Evolutionary conservation across 192 early-diverging fungal genomes (phyloP), one percentile per base, ranked within the genome.

Genomic region (Backusella liffmaniae): DNA sequence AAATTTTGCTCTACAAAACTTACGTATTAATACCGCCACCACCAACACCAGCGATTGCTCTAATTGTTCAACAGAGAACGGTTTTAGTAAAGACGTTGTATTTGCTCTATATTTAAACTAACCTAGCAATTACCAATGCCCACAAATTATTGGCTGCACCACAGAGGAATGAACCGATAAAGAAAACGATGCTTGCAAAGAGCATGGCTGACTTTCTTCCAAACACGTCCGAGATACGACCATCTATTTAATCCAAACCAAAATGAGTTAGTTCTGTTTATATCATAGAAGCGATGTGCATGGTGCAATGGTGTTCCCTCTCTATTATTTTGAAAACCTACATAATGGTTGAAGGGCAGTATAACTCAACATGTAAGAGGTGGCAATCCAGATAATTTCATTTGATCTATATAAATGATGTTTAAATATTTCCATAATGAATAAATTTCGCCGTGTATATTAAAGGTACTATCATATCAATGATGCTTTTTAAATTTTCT

Each of bases 311-410:
- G 1, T 5, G 23, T 9, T 12, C 23, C 56, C 8, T 37, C 16
- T 37, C 66, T 13, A 32, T 32, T 32, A 0, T 18, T 26, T 30
- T 9, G 8, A 62, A 62, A 39, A 16, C 78, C 76, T 93, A 77
- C 92, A 96, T 41, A 92, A 80, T 7, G 94, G 93, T 77, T 94
- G 90, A 71, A 96, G 84, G 9, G 94, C 91, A 2, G 95, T 93
- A 32, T 85, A 86, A 70, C 88, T 91, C 77, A 94, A 76, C 76
- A 94, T 82, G 67, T 94, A 95, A 30, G 88, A 84, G 35, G 88
- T 91, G 49, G 90, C 94, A 37, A 98, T 90, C 96, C 96, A 98
- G 2, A 93, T 87, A 35, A 94, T 87, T 59, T 91, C 86, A 46
- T 83, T 83, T 13, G 79, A 83, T 75, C 80, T 81, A 34, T 6